A percentile compares a stretch with the other conserved stretches of the same genome.
Conservation (phyloP, 1,139 yeast genomes). For the Pichia sp. region DNA sequence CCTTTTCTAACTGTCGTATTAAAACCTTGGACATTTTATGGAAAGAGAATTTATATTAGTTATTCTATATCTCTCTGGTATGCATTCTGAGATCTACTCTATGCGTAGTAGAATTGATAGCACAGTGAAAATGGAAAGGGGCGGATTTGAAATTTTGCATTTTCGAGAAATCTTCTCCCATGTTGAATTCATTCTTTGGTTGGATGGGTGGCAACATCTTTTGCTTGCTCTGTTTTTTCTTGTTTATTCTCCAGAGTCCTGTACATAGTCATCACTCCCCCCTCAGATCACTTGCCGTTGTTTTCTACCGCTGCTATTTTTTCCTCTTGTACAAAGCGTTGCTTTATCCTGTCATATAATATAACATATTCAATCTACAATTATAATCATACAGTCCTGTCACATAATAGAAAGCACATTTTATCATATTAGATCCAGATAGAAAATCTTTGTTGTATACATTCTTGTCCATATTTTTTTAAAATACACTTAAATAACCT, state of each 20-base stretch:
- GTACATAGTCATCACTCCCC: constrained; percentile 7
- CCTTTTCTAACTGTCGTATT: background rate
- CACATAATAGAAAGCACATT: background rate
- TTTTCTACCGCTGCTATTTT: background rate
- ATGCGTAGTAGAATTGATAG: too few species aligned
- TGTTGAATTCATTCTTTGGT: background rate
- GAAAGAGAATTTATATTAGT: too few species aligned
- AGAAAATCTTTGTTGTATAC: background rate
- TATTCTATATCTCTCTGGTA: background rate
- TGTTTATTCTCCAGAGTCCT: constrained; percentile 1
- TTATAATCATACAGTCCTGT: background rate
- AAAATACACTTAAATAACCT: background rate
- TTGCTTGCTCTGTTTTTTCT: background rate
- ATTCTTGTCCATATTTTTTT: background rate
- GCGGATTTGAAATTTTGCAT: background rate
- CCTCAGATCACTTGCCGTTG: background rate
- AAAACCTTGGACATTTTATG: background rate
- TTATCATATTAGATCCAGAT: background rate
- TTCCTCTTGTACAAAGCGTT: constrained; percentile 1
- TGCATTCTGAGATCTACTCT: background rate
- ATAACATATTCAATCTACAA: background rate
- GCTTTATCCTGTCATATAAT: background rate
- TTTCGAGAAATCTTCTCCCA: background rate
- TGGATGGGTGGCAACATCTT: background rate
- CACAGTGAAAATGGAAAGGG: too few species aligned